Conservation (phyloP, 2,329 filamentous ascomycete genomes). For the Trichoderma semiorbis region DNA sequence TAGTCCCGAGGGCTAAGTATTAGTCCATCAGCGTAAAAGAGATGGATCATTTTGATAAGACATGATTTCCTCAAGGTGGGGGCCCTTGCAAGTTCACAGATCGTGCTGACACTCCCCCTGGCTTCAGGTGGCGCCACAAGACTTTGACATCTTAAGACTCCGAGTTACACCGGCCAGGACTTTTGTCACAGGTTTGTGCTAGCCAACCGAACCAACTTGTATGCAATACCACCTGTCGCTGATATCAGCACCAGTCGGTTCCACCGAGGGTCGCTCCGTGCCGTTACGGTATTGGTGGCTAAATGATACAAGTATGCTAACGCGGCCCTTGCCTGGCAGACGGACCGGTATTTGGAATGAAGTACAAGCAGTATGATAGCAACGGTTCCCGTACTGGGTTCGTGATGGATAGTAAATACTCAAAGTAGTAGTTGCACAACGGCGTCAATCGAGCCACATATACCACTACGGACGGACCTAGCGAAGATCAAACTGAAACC, state of each 20-base stretch:
- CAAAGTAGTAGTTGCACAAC: neutral
- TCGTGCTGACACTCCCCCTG: neutral
- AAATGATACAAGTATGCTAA: neutral
- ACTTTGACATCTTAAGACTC: neutral
- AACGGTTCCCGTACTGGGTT: neutral
- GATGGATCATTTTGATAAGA: neutral
- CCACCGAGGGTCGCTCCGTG: neutral
- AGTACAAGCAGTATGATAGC: neutral
- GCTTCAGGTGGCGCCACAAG: neutral
- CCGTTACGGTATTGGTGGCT: neutral
- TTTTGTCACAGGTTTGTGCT: neutral
- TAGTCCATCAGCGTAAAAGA: neutral
- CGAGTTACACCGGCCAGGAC: neutral
- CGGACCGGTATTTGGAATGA: neutral
- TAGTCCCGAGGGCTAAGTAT: neutral
- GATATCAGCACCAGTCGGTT: neutral
- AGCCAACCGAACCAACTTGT: neutral
- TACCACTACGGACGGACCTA: neutral
- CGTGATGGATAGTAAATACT: neutral
- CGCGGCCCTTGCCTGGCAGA: neutral
- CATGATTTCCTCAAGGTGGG: neutral
- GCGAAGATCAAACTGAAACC: neutral
- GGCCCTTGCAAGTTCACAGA: neutral
- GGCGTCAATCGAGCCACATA: neutral
- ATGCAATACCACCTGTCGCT: neutral